Base-by-base conservation (phyloP, 495 filamentous ascomycete species). In the Hypoxylon subgilvum region DNA sequence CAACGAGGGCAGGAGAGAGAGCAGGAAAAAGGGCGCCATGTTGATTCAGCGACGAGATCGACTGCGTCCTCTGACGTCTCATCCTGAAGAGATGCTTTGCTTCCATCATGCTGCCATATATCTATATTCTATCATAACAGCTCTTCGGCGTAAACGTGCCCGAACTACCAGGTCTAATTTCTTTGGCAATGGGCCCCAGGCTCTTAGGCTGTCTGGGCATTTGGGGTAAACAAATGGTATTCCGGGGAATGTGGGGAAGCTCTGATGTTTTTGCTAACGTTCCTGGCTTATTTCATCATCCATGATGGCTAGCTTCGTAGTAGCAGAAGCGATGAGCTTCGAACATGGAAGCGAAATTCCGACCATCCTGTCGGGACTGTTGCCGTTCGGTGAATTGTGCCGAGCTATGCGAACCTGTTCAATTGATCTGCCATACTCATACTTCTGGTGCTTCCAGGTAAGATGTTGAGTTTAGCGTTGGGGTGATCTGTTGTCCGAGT, bases 131-230 rank as follows among this genome's bases (percentile, higher is more conserved):
- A 16, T 52, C 46, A 16, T 12, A 6, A 30, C 9, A 52, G 30
- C 12, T 40, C 22, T 41, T 58, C 54, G 54, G 54, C 54, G 39
- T 58, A 51, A 50, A 58, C 39, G 21, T 43, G 0, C n/a, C 54
- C 46, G 54, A 58, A 51, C 9, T 31, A 6, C 31, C 53, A 43
- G 27, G 53, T 57, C 49, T 18, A 48, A 43, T 49, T 27, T 49
- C 32, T 46, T 55, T n/a, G 13, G 35, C 35, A 30, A 40, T 12
- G 9, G 4, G 27, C 36, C 45, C 44, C 23, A 36, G 18, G 38
- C 42, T 54, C 27, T 40, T 17, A 27, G 32, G 27, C 48, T 60
- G n/a, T 30, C 49, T 57, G 31, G 49, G 66, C 61, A 57, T 40
- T 61, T 57, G 13, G 25, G 28, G 44, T 56, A 46, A 14, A 53